These are phyloP conservation scores for Ustilago cynodontis DNA, from an alignment of 1,284 basidiomycete species.

Conservation along the genomic window DNA sequence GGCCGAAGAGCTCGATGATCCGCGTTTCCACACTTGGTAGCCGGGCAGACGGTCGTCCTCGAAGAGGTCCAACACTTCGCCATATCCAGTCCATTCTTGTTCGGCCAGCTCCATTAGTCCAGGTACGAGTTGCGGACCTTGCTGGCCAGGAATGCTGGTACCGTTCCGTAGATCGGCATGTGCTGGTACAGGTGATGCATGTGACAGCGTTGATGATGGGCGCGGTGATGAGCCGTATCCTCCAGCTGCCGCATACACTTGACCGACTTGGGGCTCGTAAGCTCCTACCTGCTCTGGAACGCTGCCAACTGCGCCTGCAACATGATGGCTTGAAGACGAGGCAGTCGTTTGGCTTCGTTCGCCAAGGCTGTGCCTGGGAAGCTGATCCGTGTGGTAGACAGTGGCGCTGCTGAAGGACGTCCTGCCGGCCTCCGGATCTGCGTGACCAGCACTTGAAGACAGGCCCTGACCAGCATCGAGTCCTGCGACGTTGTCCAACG, in stretches of 20 bases:
- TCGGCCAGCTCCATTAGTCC: neutral
- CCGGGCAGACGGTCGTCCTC: constrained; percentile 35
- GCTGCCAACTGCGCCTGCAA: neutral
- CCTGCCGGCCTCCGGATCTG: neutral
- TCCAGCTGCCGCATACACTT: neutral
- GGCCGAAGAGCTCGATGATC: neutral
- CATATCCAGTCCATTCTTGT: neutral
- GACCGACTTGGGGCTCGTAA: neutral
- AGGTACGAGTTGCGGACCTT: neutral
- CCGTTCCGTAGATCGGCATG: neutral
- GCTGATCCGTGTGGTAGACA: neutral
- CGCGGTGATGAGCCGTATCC: neutral
- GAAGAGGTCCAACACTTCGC: constrained; percentile 28
- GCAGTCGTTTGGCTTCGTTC: neutral
- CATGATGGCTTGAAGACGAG: neutral
- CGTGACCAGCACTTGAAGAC: neutral
- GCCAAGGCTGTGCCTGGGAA: neutral
- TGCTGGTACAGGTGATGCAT: neutral
- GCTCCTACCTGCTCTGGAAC: neutral
- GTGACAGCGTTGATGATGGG: neutral
- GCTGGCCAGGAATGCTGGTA: neutral
- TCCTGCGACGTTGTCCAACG: neutral
- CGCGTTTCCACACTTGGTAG: constrained; percentile 25
- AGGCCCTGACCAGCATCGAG: neutral
- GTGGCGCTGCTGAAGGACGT: neutral